Percentiles rank a stretch among this genome's conserved stretches.
phyloP scores from a whole-genome alignment of 2,329 filamentous ascomycete genomes.

The Arthrocladium fulminans region DNA sequence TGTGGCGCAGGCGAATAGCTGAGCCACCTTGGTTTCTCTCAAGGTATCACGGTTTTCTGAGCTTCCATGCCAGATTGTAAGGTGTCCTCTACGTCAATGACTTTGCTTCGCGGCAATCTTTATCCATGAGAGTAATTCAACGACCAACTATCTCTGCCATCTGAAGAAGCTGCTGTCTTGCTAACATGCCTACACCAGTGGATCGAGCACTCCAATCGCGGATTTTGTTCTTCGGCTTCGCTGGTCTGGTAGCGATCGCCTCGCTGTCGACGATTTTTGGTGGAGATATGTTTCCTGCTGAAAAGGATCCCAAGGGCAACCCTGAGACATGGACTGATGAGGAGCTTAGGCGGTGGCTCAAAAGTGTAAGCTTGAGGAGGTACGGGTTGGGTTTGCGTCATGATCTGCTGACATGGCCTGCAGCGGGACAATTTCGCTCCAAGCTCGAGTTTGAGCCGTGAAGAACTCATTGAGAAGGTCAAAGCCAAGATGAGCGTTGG shows the following conservation, averaged over 20 bases:
- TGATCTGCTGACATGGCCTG: neutral
- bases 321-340: constrained; percentile 66
- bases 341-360: constrained; percentile 73
- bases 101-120: too few species aligned
- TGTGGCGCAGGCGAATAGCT: constrained; percentile 1
- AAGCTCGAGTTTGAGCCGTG: constrained; percentile 51
- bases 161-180: neutral
- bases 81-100: neutral
- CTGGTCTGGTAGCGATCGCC: constrained; percentile 70
- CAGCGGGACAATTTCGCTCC: constrained; percentile 55
- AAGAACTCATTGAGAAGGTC: constrained; percentile 59
- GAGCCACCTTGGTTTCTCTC: neutral
- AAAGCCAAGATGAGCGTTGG: constrained; percentile 53
- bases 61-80: neutral
- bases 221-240: constrained; percentile 65
- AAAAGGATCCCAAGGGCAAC: constrained; percentile 68
- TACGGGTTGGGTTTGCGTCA: constrained; percentile 2
- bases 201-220: constrained; percentile 63
- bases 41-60: neutral
- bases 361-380: constrained; percentile 52
- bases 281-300: constrained; percentile 68
- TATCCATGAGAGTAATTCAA: too few species aligned
- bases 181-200: constrained; percentile 57
- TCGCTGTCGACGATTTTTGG: constrained; percentile 82
- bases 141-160: too few species aligned